Evolutionary conservation across 1,139 yeast genomes (phyloP), one percentile per base, ranked within the genome.

Genomic region (Pichia sp.): DNA sequence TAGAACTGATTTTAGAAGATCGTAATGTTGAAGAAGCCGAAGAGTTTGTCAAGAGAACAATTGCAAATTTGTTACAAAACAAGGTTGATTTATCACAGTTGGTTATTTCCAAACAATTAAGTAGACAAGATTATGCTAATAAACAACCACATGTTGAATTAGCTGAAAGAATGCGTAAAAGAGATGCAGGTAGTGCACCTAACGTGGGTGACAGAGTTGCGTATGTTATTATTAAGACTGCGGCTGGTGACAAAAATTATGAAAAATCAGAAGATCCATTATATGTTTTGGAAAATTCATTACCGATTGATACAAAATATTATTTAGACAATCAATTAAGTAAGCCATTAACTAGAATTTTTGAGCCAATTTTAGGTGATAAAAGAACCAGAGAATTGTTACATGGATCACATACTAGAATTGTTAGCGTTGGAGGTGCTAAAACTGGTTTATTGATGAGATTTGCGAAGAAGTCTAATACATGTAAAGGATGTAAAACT

Each of bases 181-280:
- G 99, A 72, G 98, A 94, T 63, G 92, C 96, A 0, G 96, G 99
- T 32, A 84, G 95, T 5, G 98, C 98, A 0, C 98, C 98, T 3
- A 82, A 90, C 5, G 76, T 92, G 47, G 99, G 99, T 48, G 99
- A 94, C 65, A 87, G 99, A 70, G 98, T 94, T 39, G 97, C 97
- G 2, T 94, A 92, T 65, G 98, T 94, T 37, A 90, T 94, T 53
- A 83, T 86, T 58, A 79, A 80, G 60, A 84, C 94, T 0, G 76
- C 81, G 10, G 76, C 81, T 9, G 86, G 92, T 55, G 89, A 85
- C 51, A 90, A 89, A 64, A 85, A 90, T 57, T 94, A 90, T 66
- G 96, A 90, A 58, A 89, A 94, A 67, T 89, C 97, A 0, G 99
- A 94, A 66, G 98, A 94, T 64, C 99, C 99, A 1, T 71, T 92